phyloP scores from a whole-genome alignment of 2,329 filamentous ascomycete genomes.

The Aspergillus fumigatiaffinis region DNA sequence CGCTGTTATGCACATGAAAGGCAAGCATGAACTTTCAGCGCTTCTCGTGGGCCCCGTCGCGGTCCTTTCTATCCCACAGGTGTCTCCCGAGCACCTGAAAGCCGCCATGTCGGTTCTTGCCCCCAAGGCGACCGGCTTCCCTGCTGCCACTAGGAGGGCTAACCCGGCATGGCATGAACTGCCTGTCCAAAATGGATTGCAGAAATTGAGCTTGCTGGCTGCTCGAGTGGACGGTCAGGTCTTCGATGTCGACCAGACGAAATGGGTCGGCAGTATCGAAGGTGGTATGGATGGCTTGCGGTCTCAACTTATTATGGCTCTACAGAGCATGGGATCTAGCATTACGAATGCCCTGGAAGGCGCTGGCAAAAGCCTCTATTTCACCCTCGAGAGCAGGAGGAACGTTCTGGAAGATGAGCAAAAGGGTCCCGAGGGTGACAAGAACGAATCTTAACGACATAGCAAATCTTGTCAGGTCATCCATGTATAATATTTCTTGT shows the following conservation, averaged over 20 bases:
- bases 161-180: slow-evolving; percentile 79
- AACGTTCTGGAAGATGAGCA: slow-evolving; percentile 74
- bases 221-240: slow-evolving; percentile 81
- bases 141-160: slow-evolving; percentile 69
- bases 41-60: slow-evolving; percentile 79
- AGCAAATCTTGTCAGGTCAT: slow-evolving; percentile 14
- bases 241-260: slow-evolving; percentile 70
- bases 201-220: slow-evolving; percentile 83
- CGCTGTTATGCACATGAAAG: slow-evolving; percentile 47
- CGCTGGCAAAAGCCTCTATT: slow-evolving; percentile 75
- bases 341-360: slow-evolving; percentile 77
- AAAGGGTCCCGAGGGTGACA: slow-evolving; percentile 31
- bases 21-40: slow-evolving; percentile 63
- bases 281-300: slow-evolving; percentile 78
- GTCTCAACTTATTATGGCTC: slow-evolving; percentile 72
- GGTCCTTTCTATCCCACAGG: slow-evolving; percentile 71
- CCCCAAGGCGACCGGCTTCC: slow-evolving; percentile 68
- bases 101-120: slow-evolving; percentile 74
- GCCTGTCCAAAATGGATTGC: slow-evolving; percentile 71
- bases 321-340: slow-evolving; percentile 75
- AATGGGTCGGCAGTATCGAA: slow-evolving; percentile 71
- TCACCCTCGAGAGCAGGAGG: slow-evolving; percentile 79
- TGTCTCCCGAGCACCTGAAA: slow-evolving; percentile 80
- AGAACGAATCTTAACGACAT: slow-evolving; percentile 30
- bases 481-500: slow-evolving; percentile 36